Evolutionary conservation across 306 rosid genomes (phyloP).

Genomic region (Spatholobus suberectus): DNA sequence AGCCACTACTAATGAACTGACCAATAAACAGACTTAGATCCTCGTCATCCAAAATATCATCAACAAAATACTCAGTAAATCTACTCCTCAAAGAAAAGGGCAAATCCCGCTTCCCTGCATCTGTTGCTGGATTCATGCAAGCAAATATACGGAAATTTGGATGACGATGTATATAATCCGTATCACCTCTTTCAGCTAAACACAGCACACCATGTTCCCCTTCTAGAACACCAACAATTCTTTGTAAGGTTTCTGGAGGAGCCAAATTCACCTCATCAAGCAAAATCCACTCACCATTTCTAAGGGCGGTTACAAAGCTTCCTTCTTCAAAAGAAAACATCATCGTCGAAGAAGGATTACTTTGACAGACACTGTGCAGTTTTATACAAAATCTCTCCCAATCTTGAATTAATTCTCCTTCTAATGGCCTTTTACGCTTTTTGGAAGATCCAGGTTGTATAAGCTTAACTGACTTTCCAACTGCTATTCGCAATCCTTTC

Average conservation of each 20-base stretch:
- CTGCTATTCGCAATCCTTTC: slow-evolving; percentile 53
- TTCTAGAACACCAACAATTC: slow-evolving; percentile 89
- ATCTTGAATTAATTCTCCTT: slow-evolving; percentile 59
- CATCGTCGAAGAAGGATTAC: slow-evolving; percentile 69
- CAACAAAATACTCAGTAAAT: slow-evolving; percentile 91
- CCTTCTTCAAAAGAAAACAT: slow-evolving; percentile 96
- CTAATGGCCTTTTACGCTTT: slow-evolving; percentile 72
- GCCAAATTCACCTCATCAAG: slow-evolving; percentile 99
- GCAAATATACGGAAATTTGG: slow-evolving; percentile 91
- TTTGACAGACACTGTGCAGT: slow-evolving; percentile 57
- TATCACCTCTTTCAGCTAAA: slow-evolving; percentile 95
- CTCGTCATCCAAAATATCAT: slow-evolving; percentile 81
- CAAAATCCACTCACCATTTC: slow-evolving; percentile 92
- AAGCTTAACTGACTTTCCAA: slow-evolving; percentile 48
- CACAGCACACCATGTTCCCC: slow-evolving; percentile 85
- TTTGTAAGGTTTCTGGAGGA: slow-evolving; percentile 94
- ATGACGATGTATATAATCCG: slow-evolving; percentile 72
- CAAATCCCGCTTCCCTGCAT: slow-evolving; percentile 93
- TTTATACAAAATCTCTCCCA: slow-evolving; percentile 73
- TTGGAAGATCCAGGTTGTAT: slow-evolving; percentile 46
- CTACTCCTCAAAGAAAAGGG: slow-evolving; percentile 87
- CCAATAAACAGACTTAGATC: slow-evolving; percentile 72
- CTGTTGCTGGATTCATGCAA: slow-evolving; percentile 99
- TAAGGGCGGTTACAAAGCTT: slow-evolving; percentile 86
- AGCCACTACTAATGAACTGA: slow-evolving; percentile 54